Conservation (phyloP, 768 basidiomycete species). For the Cystobasidium tubakii region DNA sequence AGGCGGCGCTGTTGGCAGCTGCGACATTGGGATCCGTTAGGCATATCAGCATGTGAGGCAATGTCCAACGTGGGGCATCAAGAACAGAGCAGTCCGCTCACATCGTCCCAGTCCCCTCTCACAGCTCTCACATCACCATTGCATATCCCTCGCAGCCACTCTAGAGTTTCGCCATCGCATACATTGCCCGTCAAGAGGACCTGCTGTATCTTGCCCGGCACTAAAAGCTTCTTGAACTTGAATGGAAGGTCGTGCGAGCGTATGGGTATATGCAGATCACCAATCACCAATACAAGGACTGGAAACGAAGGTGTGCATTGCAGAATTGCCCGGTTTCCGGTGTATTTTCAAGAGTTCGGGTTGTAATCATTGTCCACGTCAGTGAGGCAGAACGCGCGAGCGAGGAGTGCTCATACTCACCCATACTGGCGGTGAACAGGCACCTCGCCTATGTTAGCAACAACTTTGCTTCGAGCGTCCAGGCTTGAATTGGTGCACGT, state of each 20-base stretch:
- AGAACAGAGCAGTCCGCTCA: conserved; percentile 48
- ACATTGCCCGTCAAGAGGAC: conserved; percentile 96
- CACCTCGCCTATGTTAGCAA: too few relatives aligned
- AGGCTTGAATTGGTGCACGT: too few relatives aligned
- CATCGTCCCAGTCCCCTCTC: conserved; percentile 92
- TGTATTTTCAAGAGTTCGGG: too few relatives aligned
- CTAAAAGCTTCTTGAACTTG: conserved; percentile 93
- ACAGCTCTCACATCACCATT: conserved; percentile 80
- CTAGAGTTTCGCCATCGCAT: conserved; percentile 93
- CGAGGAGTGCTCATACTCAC: neutral
- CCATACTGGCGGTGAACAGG: neutral
- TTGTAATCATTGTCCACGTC: neutral
- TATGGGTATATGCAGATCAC: conserved; percentile 94
- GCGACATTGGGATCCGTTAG: conserved; percentile 23
- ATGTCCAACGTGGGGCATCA: neutral
- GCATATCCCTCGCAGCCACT: conserved; percentile 88
- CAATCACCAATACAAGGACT: conserved; percentile 86
- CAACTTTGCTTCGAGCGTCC: too few relatives aligned
- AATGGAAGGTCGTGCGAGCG: conserved; percentile 74
- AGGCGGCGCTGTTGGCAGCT: conserved; percentile 68
- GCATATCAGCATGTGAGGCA: neutral
- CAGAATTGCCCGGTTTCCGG: too few relatives aligned
- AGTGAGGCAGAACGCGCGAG: neutral
- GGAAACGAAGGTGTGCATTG: too few relatives aligned
- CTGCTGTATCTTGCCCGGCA: conserved; percentile 93